phyloP scores from a whole-genome alignment of 225 moss, liverwort and hornwort species.

The Sphagnum tenellum region DNA sequence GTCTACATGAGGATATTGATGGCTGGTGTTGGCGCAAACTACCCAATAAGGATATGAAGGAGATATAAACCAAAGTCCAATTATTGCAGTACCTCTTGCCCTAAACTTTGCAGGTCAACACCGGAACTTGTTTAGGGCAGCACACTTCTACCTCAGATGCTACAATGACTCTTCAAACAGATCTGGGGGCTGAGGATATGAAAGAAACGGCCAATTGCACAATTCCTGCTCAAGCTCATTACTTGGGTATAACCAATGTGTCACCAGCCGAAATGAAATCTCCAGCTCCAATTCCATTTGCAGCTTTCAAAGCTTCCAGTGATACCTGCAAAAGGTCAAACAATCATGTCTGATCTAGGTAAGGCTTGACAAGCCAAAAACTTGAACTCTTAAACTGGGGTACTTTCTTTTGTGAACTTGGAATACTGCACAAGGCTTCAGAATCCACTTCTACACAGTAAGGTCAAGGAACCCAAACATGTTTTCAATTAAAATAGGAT shows the following conservation, averaged over 20 bases:
- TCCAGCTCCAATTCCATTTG: constrained; percentile 30
- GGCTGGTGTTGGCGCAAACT: too few relatives aligned
- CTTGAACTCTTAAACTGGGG: neutral
- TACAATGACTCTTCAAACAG: too few relatives aligned
- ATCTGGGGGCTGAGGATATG: too few relatives aligned
- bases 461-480: neutral
- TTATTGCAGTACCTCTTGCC: too few relatives aligned
- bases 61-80: too few relatives aligned
- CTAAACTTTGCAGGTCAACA: too few relatives aligned
- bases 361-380: neutral
- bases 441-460: neutral
- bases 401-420: neutral
- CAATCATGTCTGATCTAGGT: neutral
- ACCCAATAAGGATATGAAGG: too few relatives aligned
- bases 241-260: constrained; percentile 29
- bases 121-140: too few relatives aligned
- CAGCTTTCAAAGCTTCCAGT: constrained; percentile 31
- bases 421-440: neutral
- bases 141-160: too few relatives aligned
- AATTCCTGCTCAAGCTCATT: neutral
- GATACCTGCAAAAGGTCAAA: constrained; percentile 20
- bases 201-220: too few relatives aligned
- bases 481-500: neutral
- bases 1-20: too few relatives aligned
- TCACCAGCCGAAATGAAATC: constrained; percentile 34